Evolutionary conservation across 2,329 filamentous ascomycete species (phyloP).

Genomic region (Xylariaceae sp.): DNA sequence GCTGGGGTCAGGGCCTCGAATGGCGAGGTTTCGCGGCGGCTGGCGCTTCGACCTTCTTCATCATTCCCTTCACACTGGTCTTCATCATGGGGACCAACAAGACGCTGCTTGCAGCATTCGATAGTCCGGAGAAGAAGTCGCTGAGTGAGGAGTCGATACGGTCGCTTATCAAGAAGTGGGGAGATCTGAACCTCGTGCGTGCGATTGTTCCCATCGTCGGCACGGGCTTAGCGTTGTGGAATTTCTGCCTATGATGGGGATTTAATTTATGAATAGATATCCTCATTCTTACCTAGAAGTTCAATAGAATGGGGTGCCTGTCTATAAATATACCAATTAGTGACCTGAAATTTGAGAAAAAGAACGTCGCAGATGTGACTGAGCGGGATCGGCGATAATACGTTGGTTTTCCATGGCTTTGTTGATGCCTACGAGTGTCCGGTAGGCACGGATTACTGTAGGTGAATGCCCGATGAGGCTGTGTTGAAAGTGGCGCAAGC

Average conservation of each 20-base stretch:
- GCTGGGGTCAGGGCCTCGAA: conserved; percentile 17
- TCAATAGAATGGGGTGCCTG: neutral
- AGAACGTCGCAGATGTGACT: neutral
- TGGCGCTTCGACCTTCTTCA: conserved; percentile 21
- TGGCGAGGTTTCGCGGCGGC: conserved; percentile 26
- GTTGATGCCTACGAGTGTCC: neutral
- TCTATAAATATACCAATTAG: neutral
- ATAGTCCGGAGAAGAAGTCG: conserved; percentile 15
- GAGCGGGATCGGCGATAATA: too few species aligned
- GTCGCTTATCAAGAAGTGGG: conserved; percentile 28
- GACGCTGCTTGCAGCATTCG: conserved; percentile 16
- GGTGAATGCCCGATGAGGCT: neutral
- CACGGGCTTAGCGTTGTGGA: conserved; percentile 30
- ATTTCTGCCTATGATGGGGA: conserved; percentile 19
- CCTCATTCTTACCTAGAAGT: neutral
- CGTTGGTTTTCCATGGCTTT: neutral
- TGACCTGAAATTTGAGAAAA: neutral
- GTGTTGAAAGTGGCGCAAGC: conserved; percentile 3
- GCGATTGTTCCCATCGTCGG: conserved; percentile 27
- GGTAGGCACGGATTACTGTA: neutral
- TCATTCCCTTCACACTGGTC: conserved; percentile 22
- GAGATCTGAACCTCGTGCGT: conserved; percentile 25
- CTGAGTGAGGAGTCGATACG: conserved; percentile 25
- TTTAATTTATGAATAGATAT: neutral
- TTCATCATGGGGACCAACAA: conserved; percentile 21